Base-by-base conservation (phyloP, 805 yeast species). In the Saccharomycopsis selenospora region DNA sequence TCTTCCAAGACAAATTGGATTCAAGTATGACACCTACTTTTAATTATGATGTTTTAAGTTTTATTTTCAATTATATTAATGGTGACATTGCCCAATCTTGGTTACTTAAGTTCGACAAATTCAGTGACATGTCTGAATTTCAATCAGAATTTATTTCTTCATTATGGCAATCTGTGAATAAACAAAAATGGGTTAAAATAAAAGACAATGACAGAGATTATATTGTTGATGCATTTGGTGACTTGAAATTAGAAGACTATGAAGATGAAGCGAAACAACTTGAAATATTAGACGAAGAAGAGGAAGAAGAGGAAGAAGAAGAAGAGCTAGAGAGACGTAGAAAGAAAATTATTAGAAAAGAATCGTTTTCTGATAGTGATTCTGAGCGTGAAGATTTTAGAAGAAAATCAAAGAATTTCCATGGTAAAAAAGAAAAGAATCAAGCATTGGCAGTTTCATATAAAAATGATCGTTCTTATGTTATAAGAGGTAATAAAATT, bases 401-500 rank as follows among this genome's bases (percentile, higher is more conserved):
- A 25, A 54, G 54, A 17, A 30, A 43, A 18, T 30, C 41, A 11
- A 14, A 17, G 10, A 48, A 44, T 30, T 50, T 55, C 52, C 55
- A 52, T 33, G 44, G 52, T 42, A 61, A 59, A 29, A 57, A 65
- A 47, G 74, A 72, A 13, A 68, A 68, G 43, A 88, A 88, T 61
- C 73, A 77, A 45, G 80, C 78, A 20, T 69, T 89, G 58, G 80
- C 85, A 1, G 80, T 87, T 6, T 90, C 95, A 0, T 76, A 67
- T 52, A 74, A 73, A 48, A 80, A 80, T 56, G 82, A 85, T 57
- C 71, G 93, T 29, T 75, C 95, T 0, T 89, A 76, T 61, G 90
- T 89, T 26, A 80, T 84, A 0, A 77, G 95, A 56, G 95, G 89
- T 13, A 69, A 85, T 61, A 78, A 77, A 55, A 68, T 89, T 48